Conservation (phyloP, 805 yeast species). For the Candida dajiaensis region DNA sequence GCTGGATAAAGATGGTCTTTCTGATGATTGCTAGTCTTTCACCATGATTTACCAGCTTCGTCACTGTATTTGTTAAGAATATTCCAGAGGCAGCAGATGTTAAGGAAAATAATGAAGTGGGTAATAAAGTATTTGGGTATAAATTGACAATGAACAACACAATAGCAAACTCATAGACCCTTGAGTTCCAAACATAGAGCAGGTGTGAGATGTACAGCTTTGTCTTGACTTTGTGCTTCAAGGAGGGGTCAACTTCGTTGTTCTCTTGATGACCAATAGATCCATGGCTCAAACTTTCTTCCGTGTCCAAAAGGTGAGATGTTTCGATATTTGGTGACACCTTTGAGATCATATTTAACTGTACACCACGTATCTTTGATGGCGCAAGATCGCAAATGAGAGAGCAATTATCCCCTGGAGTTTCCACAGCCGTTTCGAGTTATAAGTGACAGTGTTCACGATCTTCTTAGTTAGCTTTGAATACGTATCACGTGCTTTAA, state of each 20-base stretch:
- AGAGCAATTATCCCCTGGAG: too few species aligned
- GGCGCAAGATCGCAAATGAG: too few species aligned
- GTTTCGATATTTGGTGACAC: too few species aligned
- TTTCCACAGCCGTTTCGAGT: too few species aligned
- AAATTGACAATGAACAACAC: slow-evolving; percentile 29
- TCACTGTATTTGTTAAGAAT: slow-evolving; percentile 23
- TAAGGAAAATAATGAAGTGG: slow-evolving; percentile 31
- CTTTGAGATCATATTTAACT: too few species aligned
- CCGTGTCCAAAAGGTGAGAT: too few species aligned
- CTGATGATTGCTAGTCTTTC: slow-evolving; percentile 27
- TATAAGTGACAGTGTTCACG: too few species aligned
- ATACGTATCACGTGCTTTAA: too few species aligned
- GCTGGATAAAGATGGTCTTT: slow-evolving; percentile 25
- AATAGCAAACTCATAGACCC: slow-evolving; percentile 35
- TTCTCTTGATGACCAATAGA: too few species aligned
- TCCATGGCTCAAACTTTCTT: too few species aligned
- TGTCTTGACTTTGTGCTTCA: slow-evolving; percentile 1
- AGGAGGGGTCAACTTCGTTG: neutral
- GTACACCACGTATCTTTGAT: too few species aligned
- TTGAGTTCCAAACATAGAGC: slow-evolving; percentile 33
- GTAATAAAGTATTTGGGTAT: slow-evolving; percentile 29
- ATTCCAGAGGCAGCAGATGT: slow-evolving; percentile 25
- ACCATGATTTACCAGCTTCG: slow-evolving; percentile 25
- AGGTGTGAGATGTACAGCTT: slow-evolving; percentile 27
- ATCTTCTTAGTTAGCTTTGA: too few species aligned